Evolutionary conservation across 2,329 filamentous ascomycete genomes (phyloP).

Genomic region (Penicillium occitanis): DNA sequence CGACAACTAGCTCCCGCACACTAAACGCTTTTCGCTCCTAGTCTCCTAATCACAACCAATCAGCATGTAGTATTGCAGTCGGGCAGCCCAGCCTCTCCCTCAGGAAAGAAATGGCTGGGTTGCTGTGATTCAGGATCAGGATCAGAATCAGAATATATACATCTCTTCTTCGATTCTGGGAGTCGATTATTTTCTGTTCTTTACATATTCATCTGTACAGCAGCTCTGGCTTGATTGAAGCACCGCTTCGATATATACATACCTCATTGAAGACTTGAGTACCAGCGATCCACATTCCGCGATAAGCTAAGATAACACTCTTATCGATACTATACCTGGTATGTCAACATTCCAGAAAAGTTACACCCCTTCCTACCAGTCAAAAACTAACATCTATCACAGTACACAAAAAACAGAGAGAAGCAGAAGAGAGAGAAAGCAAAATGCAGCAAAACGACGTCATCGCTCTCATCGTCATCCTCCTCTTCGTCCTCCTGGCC

Average conservation of each 20-base stretch:
- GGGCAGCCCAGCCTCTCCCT: constrained; percentile 5
- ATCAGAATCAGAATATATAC: background rate
- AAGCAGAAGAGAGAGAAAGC: background rate
- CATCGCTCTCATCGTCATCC: constrained; percentile 52
- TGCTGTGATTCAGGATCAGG: background rate
- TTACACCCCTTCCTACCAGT: background rate
- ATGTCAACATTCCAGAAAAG: constrained; percentile 6
- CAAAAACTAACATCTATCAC: background rate
- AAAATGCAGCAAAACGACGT: constrained; percentile 44
- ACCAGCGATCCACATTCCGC: background rate
- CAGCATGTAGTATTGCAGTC: background rate
- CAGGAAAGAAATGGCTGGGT: constrained; percentile 12
- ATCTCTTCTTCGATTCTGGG: background rate
- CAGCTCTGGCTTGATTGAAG: too few relatives aligned
- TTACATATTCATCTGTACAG: background rate
- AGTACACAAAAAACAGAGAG: background rate
- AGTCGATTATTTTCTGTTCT: background rate
- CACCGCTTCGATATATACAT: background rate
- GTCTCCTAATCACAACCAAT: background rate
- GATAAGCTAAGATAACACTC: constrained; percentile 22
- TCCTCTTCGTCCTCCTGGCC: constrained; percentile 49
- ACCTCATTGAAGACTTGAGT: background rate
- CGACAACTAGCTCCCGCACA: background rate
- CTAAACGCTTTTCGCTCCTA: background rate
- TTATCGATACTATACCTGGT: background rate